A percentile compares a stretch with the other conserved stretches of the same genome.
Evolutionary conservation across 1,139 yeast genomes (phyloP).

Genomic region (Kurtzmaniella natalensis): DNA sequence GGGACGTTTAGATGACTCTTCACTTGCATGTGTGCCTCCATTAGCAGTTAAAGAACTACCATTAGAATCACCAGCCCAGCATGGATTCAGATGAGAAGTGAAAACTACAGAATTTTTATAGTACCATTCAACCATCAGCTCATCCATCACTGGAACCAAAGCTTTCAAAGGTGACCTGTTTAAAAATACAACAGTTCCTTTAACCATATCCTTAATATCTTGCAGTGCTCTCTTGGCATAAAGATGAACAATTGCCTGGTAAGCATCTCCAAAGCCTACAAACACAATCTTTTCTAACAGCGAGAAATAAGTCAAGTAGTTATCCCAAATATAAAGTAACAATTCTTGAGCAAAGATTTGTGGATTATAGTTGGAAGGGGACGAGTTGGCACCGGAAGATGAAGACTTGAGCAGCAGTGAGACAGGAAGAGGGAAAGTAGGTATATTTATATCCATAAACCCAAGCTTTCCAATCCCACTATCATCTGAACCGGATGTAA

Average conservation of each 20-base stretch:
- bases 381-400: slow-evolving; percentile 5
- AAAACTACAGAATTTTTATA: slow-evolving; percentile 82
- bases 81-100: slow-evolving; percentile 66
- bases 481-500: slow-evolving; percentile 51
- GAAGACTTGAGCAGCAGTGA: slow-evolving; percentile 16
- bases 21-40: slow-evolving; percentile 20
- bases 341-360: slow-evolving; percentile 72
- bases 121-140: slow-evolving; percentile 87
- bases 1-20: slow-evolving; percentile 62
- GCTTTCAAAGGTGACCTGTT: slow-evolving; percentile 67
- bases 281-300: slow-evolving; percentile 67
- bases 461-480: slow-evolving; percentile 55
- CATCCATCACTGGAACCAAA: slow-evolving; percentile 82
- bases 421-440: slow-evolving; percentile 39
- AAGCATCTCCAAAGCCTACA: slow-evolving; percentile 88
- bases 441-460: slow-evolving; percentile 78
- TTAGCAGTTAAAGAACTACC: slow-evolving; percentile 13
- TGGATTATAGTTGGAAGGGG: slow-evolving; percentile 46
- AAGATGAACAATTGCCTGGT: slow-evolving; percentile 80
- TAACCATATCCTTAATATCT: slow-evolving; percentile 57
- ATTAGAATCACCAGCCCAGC: slow-evolving; percentile 54
- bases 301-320: slow-evolving; percentile 71
- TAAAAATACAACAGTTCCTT: slow-evolving; percentile 69
- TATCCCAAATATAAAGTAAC: slow-evolving; percentile 82
- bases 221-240: slow-evolving; percentile 70